Base-by-base conservation (phyloP, 2,329 filamentous ascomycete genomes). In the Helotiales sp. region DNA sequence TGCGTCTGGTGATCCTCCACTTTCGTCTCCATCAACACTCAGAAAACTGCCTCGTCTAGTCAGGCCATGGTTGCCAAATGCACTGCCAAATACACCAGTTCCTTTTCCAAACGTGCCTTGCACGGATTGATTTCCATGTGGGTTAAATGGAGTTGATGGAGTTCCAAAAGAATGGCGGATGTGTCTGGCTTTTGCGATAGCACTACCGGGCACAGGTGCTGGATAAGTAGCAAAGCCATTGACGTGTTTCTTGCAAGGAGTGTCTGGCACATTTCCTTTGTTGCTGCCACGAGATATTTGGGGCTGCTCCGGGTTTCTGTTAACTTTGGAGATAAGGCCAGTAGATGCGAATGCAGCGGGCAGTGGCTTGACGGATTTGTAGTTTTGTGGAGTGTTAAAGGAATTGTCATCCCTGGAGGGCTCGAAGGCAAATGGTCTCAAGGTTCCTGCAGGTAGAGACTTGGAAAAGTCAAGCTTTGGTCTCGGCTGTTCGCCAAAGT, bases 331-430 rank as follows among this genome's bases (percentile, higher is more conserved):
- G 63, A 99, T 91, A 30, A 99, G 83, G 1, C 95, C 94, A 0
- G 96, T 98, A 1, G 96, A 98, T 84, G 93, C 93, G 80, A 97
- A 97, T 6, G 93, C 93, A 47, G 91, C 89, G 34, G 92, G 90
- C 64, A 92, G 85, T 24, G 94, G 91, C 76, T 90, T 93, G 7
- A 88, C 91, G 60, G 87, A 83, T 78, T 93, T 94, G 80, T 92
- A 96, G 63, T 87, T 87, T 63, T 90, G 86, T 0, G 93, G 93
- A 0, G 93, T 96, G 34, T 90, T 89, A 72, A 93, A 89, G 24
- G 79, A 77, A 4, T 83, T 84, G 22, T 84, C 81, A 50, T 85
- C 82, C 11, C 85, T 80, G 7, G 80, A 80, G 10, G 54, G 57
- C 15, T 76, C 72, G 7, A 74, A 63, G 26, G 83, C 77, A 57